Percentiles rank a stretch among this genome's conserved stretches.
phyloP scores from a whole-genome alignment of 2,329 filamentous ascomycete genomes.

The Aspergillus floridensis region DNA sequence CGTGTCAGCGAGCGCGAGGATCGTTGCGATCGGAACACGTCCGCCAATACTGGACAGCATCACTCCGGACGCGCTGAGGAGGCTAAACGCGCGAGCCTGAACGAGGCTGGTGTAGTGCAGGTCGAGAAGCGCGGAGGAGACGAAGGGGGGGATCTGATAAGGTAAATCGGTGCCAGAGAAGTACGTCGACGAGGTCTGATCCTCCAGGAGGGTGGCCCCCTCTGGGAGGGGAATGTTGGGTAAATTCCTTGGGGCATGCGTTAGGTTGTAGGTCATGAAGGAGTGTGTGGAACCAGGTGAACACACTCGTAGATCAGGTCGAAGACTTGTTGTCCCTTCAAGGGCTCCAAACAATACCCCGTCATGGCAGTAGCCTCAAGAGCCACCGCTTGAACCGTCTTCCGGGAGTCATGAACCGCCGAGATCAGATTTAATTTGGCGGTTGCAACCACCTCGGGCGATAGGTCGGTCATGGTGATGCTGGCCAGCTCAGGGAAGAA shows the following conservation, averaged over 20 bases:
- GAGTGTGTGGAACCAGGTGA: not conserved
- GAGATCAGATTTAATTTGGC: not conserved
- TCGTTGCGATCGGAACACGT: not conserved
- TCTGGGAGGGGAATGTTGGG: not conserved
- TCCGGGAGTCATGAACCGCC: not conserved
- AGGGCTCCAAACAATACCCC: not conserved
- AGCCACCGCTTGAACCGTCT: not conserved
- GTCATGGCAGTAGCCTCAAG: not conserved
- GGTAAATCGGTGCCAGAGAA: not conserved
- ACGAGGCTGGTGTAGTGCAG: not conserved
- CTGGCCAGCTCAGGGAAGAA: not conserved
- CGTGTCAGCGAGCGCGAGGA: not conserved
- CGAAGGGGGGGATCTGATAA: not conserved
- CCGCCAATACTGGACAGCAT: not conserved
- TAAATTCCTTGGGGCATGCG: not conserved
- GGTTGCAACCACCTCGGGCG: not conserved
- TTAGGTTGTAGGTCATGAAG: not conserved
- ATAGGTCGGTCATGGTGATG: not conserved
- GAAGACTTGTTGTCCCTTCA: not conserved
- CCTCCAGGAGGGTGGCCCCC: not conserved
- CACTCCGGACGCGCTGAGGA: not conserved
- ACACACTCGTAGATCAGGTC: not conserved
- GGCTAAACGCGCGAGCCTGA: not conserved
- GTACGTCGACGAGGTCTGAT: not conserved
- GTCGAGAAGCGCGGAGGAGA: not conserved